Base-by-base conservation (phyloP, 2,329 filamentous ascomycete species). In the Teratosphaeria destructans region DNA sequence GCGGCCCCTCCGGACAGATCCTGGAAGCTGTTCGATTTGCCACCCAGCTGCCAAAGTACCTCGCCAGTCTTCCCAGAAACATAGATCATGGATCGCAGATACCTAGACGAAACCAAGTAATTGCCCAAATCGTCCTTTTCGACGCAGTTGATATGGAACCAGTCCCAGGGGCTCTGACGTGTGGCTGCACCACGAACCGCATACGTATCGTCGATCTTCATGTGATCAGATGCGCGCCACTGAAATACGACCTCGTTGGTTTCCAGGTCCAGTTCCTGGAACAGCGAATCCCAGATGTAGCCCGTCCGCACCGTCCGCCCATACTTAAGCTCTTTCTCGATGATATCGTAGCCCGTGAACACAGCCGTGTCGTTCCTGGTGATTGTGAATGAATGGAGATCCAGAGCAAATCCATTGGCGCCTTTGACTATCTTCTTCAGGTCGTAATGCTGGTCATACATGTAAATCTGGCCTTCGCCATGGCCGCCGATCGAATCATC, bases 81-180 rank as follows among this genome's bases (percentile, higher is more conserved):
- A 57, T 76, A 77, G 32, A 74, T 73, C 12, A 83, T 70, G 14
- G 76, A 73, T 63, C 76, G 76, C 55, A 76, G 73, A 64, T 82
- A 75, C 1, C 81, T 77, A 0, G 77, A 74, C 0, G 81, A 84
- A 37, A 85, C 73, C 12, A 84, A 67, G 59, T 80, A 85, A 64
- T 83, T 78, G 3, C 79, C 79, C 0, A 74, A 64, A 0, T 69
- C 64, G 57, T 78, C 77, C 65, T 82, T 82, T 64, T 82, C 78
- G 27, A 84, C 71, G 43, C 78, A 79, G 70, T 83, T 82, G 69
- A 84, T 78, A 67, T 82, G 81, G 67, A 80, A 80, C 68, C 75
- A 81, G 64, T 82, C 80, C 70, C 75, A 81, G 0, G 77, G 76
- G 26, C 76, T 75, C 11, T 74, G 72, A 12, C 73, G 73, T 73